Percentiles rank a stretch among this genome's conserved stretches.
Evolutionary conservation across 306 rosid species (phyloP).

Genomic region (Lagenaria siceraria): DNA sequence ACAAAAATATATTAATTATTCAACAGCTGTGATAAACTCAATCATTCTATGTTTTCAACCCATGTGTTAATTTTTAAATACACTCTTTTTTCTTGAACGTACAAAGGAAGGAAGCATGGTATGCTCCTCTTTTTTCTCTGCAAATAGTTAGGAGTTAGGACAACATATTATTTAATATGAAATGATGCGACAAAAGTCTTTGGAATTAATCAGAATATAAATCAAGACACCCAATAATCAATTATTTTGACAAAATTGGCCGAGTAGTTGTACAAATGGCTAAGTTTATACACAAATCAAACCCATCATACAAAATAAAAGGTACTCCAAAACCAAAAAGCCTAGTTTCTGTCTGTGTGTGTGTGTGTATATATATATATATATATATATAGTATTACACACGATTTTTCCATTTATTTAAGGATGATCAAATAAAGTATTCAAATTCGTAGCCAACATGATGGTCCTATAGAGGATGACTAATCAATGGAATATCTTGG

Average conservation of each 20-base stretch:
- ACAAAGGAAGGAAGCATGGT: background rate
- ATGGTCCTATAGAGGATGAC: conserved; percentile 1
- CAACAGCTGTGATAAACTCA: background rate
- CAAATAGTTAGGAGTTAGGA: background rate
- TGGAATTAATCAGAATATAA: background rate
- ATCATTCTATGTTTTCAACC: background rate
- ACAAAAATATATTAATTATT: background rate
- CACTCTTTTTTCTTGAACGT: background rate
- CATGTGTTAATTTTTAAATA: background rate
- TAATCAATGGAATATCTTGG: background rate
- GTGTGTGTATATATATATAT: too few relatives aligned
- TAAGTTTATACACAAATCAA: background rate
- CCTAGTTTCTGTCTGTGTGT: background rate
- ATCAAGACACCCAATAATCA: background rate
- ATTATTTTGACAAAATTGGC: background rate
- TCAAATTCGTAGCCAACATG: background rate
- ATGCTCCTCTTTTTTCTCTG: background rate
- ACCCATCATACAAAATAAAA: background rate
- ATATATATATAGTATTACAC: too few relatives aligned
- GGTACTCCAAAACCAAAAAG: background rate
- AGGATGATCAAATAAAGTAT: background rate
- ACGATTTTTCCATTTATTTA: background rate
- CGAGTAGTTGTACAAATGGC: background rate
- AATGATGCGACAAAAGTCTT: background rate
- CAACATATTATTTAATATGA: background rate